Base-by-base conservation (phyloP, 345 rosid species). In the Populus davidiana region DNA sequence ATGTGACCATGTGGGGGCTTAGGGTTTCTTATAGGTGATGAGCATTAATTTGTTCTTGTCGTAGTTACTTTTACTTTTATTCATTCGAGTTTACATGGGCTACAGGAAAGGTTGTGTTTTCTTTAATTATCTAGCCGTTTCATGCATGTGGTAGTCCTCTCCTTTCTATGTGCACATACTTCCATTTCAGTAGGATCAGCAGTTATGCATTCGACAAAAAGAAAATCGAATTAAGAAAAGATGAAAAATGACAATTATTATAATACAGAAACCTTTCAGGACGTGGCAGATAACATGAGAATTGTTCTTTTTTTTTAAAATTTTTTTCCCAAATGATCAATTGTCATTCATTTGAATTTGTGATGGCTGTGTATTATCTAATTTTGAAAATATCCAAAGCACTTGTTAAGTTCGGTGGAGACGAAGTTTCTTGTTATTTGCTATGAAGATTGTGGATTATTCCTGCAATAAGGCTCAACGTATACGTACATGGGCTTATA, bases 261-360 rank as follows among this genome's bases (percentile, higher is more conserved):
- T 11, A 31, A 25, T 21, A 47, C 25, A n/a, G 63, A 44, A 47
- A 33, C 44, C 11, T 70, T 77, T 63, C 27, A 5, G 52, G 18
- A n/a, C n/a, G n/a, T 29, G 75, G 38, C 61, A 14, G 52, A 25
- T 25, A 25, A 25, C 75, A 77, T 77, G 75, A 47, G 70, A 23
- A 35, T 56, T n/a, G 0, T n/a, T 9, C 5, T 71, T n/a, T 5
- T 62, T 29, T 71, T 71, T 43, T 44, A n/a, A n/a, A n/a, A n/a
- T 41, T 10, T 6, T 8, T 21, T 10, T 18, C 13, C 8, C 14
- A 33, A 17, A 36, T 63, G 29, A 62, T 44, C 71, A 62, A n/a
- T 10, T 56, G 14, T 17, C 50, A 43, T 11, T 71, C 71, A 25
- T 47, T 47, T 35, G 52, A 44, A 18, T 33, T 61, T 16, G 27